These are phyloP conservation scores for Dendryphion nanum DNA, from an alignment of 2,329 filamentous ascomycete species.

Conservation along the genomic window DNA sequence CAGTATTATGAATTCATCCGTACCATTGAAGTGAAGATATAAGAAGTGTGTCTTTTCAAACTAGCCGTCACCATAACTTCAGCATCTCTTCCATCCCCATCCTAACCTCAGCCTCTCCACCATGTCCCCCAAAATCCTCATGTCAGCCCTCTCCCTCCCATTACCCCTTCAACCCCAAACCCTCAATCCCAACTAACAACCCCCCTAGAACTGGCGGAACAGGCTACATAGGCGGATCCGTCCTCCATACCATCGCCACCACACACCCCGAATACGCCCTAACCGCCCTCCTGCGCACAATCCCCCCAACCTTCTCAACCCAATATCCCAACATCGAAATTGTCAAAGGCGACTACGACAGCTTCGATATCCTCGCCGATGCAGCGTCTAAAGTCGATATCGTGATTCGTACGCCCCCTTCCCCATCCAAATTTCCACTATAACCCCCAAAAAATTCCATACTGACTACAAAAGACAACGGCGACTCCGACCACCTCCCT, in stretches of 20 bases:
- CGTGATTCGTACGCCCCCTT: conserved; percentile 44
- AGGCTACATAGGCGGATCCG: conserved; percentile 56
- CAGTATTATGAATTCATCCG: too few species aligned
- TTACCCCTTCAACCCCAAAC: neutral
- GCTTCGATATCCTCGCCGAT: conserved; percentile 42
- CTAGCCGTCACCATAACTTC: neutral
- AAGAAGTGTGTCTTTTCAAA: too few species aligned
- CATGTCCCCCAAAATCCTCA: conserved; percentile 33
- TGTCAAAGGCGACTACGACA: conserved; percentile 51
- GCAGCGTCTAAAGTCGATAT: conserved; percentile 51
- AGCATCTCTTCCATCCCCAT: neutral
- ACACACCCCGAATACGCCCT: conserved; percentile 49
- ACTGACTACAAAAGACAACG: conserved; percentile 21
- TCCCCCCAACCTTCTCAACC: conserved; percentile 24
- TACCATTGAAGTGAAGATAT: too few species aligned
- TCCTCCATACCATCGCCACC: conserved; percentile 46
- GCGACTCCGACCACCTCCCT: conserved; percentile 27
- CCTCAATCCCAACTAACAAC: neutral
- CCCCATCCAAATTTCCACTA: too few species aligned
- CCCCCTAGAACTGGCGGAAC: conserved; percentile 51
- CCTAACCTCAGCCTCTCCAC: neutral
- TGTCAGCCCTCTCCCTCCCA: conserved; percentile 11
- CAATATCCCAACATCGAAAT: conserved; percentile 45
- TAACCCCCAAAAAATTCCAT: neutral
- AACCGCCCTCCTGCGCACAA: conserved; percentile 45